Evolutionary conservation across 495 filamentous ascomycete species (phyloP).

Genomic region (Penicillium bialowiezense): DNA sequence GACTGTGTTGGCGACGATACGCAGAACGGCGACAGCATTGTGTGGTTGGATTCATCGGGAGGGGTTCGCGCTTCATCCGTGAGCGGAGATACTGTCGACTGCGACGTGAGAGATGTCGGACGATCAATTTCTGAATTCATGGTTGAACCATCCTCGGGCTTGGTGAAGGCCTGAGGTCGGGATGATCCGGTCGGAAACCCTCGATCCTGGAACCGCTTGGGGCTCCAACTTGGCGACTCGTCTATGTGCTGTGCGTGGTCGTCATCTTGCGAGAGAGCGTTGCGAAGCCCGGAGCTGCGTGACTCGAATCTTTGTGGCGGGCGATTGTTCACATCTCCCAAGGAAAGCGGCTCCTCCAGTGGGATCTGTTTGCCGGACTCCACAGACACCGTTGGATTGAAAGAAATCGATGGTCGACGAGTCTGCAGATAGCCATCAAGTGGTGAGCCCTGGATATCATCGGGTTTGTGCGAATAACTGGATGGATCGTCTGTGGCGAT

Average conservation of each 20-base stretch:
- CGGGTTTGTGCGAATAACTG: slow-evolving; percentile 41
- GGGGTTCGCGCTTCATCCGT: slow-evolving; percentile 54
- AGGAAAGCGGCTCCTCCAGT: slow-evolving; percentile 40
- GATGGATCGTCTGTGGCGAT: slow-evolving; percentile 20
- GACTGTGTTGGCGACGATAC: slow-evolving; percentile 41
- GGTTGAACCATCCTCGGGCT: slow-evolving; percentile 22
- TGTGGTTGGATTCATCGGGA: slow-evolving; percentile 43
- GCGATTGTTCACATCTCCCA: slow-evolving; percentile 25
- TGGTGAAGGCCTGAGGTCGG: slow-evolving; percentile 20
- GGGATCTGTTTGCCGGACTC: slow-evolving; percentile 36
- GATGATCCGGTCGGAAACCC: slow-evolving; percentile 28
- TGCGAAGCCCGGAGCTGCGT: slow-evolving; percentile 40
- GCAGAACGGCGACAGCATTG: slow-evolving; percentile 52
- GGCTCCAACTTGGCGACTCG: slow-evolving; percentile 21
- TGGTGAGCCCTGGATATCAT: slow-evolving; percentile 38
- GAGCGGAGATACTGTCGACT: slow-evolving; percentile 52
- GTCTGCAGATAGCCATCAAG: slow-evolving; percentile 43
- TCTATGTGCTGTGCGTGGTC: slow-evolving; percentile 10
- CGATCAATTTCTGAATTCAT: slow-evolving; percentile 32
- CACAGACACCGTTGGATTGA: slow-evolving; percentile 38
- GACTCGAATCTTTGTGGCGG: slow-evolving; percentile 32
- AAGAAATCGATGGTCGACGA: slow-evolving; percentile 41
- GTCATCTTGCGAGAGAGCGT: slow-evolving; percentile 38
- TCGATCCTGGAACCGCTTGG: slow-evolving; percentile 21
- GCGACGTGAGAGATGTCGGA: slow-evolving; percentile 60